Conservation (phyloP, 352 stramenopile genomes). For the Blastocystis hominis region DNA sequence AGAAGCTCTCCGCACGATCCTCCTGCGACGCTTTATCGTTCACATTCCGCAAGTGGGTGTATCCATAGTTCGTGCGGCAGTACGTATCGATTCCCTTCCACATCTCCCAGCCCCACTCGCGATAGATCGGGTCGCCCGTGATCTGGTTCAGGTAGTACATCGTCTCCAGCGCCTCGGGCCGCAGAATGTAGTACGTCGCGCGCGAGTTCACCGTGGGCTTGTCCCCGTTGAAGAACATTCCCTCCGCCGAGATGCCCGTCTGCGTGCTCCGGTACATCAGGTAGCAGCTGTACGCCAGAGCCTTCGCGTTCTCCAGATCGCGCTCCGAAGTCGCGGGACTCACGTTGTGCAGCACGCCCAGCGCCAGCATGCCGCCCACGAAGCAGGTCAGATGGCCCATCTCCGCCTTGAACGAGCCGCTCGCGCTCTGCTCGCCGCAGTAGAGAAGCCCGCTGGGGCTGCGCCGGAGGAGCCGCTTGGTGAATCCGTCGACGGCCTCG, state of each 20-base stretch:
- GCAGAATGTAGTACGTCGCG: conserved; percentile 75
- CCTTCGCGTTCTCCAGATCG: conserved; percentile 50
- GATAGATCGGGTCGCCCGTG: conserved; percentile 73
- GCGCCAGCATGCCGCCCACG: conserved; percentile 50
- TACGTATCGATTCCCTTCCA: conserved; percentile 79
- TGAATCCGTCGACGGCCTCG: conserved; percentile 80
- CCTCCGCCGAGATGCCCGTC: conserved; percentile 58
- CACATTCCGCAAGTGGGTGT: conserved; percentile 63
- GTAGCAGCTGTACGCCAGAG: conserved; percentile 73
- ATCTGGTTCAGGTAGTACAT: conserved; percentile 76
- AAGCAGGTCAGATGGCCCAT: conserved; percentile 57
- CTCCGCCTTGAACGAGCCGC: background rate
- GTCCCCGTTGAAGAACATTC: conserved; percentile 71
- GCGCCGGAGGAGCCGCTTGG: conserved; percentile 72
- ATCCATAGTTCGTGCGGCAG: conserved; percentile 76
- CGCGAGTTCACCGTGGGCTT: conserved; percentile 62
- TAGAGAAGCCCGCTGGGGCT: background rate
- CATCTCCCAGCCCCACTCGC: conserved; percentile 70
- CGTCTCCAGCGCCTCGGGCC: conserved; percentile 77
- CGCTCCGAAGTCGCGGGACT: conserved; percentile 28
- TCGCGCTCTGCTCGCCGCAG: background rate
- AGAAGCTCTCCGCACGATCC: conserved; percentile 51
- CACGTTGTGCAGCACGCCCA: conserved; percentile 48
- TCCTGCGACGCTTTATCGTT: background rate
- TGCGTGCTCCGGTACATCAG: conserved; percentile 73